Evolutionary conservation across 2,329 filamentous ascomycete genomes (phyloP).

Genomic region (Rhinocladiella mackenziei): DNA sequence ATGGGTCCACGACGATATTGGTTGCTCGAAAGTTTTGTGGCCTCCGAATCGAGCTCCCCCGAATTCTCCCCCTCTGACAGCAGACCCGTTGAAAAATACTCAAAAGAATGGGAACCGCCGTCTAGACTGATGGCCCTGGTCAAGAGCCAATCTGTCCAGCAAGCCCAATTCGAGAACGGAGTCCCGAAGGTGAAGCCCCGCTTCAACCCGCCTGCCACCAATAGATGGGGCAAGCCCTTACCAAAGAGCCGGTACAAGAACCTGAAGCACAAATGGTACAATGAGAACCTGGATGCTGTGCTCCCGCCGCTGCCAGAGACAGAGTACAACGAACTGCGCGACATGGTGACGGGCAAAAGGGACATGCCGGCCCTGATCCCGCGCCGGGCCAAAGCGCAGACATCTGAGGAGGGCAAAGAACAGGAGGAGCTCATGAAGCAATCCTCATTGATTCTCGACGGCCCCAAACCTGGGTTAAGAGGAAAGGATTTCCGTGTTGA

Average conservation of each 20-base stretch:
- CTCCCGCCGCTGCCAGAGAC: constrained; percentile 40
- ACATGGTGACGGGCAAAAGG: constrained; percentile 30
- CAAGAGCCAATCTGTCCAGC: constrained; percentile 35
- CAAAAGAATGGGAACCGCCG: constrained; percentile 37
- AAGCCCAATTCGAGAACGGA: constrained; percentile 30
- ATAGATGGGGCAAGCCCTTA: constrained; percentile 37
- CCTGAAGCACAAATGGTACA: constrained; percentile 40
- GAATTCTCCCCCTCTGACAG: too few species aligned
- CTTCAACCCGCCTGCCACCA: constrained; percentile 36
- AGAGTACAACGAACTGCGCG: constrained; percentile 36
- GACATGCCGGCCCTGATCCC: constrained; percentile 34
- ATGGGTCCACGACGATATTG: constrained; percentile 50
- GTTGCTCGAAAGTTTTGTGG: constrained; percentile 40
- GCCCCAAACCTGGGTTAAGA: constrained; percentile 38
- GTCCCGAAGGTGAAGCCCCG: constrained; percentile 29
- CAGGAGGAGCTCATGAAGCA: constrained; percentile 23
- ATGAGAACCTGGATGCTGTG: constrained; percentile 31
- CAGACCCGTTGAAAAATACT: constrained; percentile 16
- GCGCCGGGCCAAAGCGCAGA: constrained; percentile 25
- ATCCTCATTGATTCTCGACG: constrained; percentile 36
- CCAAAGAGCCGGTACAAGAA: constrained; percentile 34
- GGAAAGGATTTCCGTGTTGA: constrained; percentile 32
- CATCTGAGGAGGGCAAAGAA: constrained; percentile 12
- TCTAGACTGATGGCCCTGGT: constrained; percentile 34
- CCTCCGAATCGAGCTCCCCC: too few species aligned